phyloP scores from a whole-genome alignment of 2,329 filamentous ascomycete species.

The Rhynchosporium secalis region DNA sequence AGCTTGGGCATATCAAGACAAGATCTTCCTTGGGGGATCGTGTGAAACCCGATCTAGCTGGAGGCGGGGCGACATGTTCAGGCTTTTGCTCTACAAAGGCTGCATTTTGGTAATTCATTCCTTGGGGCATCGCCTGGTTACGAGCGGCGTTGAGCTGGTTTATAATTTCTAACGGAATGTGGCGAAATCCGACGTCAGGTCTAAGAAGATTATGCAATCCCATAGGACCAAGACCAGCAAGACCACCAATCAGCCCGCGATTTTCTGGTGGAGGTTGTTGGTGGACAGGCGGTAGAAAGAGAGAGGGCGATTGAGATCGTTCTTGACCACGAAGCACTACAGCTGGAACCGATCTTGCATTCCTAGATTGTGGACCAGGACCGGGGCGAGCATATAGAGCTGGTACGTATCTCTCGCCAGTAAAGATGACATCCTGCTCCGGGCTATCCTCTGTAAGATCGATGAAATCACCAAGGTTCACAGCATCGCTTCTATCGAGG shows the following conservation, averaged over 20 bases:
- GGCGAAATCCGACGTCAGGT: background rate
- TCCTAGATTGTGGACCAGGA: background rate
- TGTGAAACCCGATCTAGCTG: constrained; percentile 75
- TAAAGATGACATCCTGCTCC: constrained; percentile 40
- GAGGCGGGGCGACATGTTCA: constrained; percentile 42
- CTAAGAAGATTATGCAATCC: background rate
- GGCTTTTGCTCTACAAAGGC: constrained; percentile 35
- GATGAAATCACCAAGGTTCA: constrained; percentile 44
- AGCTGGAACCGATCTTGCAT: constrained; percentile 6
- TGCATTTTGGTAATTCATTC: constrained; percentile 35
- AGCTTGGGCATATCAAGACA: constrained; percentile 80
- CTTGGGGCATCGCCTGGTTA: constrained; percentile 31
- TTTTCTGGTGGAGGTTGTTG: constrained; percentile 16
- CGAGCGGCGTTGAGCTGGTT: constrained; percentile 18
- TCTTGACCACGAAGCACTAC: background rate
- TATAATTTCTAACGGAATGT: constrained; percentile 9
- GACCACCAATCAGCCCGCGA: constrained; percentile 9
- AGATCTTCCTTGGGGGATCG: constrained; percentile 71
- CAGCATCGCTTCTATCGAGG: constrained; percentile 36
- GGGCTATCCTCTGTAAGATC: constrained; percentile 53
- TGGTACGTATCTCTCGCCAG: constrained; percentile 32
- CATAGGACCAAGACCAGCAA: background rate
- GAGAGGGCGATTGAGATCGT: constrained; percentile 14
- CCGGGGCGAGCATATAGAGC: constrained; percentile 19
- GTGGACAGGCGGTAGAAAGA: constrained; percentile 17